phyloP scores from a whole-genome alignment of 768 basidiomycete genomes.

The Mycena latifolia region DNA sequence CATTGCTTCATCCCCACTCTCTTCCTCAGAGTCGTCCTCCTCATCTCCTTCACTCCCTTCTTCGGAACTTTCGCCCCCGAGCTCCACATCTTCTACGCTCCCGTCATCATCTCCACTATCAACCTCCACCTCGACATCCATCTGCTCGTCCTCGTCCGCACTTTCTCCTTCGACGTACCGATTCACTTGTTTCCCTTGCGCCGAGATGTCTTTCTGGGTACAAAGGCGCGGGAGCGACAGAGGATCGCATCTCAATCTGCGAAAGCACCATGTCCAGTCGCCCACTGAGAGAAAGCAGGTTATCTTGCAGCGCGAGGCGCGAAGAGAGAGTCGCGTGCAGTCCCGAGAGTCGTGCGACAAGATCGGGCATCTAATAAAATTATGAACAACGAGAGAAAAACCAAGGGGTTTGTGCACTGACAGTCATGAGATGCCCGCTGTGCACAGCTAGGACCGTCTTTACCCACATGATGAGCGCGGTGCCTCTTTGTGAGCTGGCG shows the following conservation, averaged over 20 bases:
- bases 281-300: constrained; percentile 87
- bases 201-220: constrained; percentile 52
- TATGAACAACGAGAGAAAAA: constrained; percentile 17
- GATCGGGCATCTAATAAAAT: constrained; percentile 83
- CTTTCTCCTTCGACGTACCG: constrained; percentile 88
- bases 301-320: constrained; percentile 86
- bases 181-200: constrained; percentile 52
- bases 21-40: constrained; percentile 56
- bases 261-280: constrained; percentile 94
- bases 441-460: constrained; percentile 88
- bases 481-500: constrained; percentile 83
- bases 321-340: constrained; percentile 86
- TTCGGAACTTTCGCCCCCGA: constrained; percentile 72
- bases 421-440: constrained; percentile 94
- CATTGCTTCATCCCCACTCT: constrained; percentile 37
- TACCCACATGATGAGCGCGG: constrained; percentile 79
- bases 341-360: constrained; percentile 88
- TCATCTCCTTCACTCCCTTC: constrained; percentile 62
- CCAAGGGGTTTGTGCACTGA: constrained; percentile 55
- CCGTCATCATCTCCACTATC: constrained; percentile 78
- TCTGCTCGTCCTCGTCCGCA: constrained; percentile 70
- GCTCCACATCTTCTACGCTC: constrained; percentile 83
- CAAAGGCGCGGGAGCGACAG: constrained; percentile 72
- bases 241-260: constrained; percentile 91
- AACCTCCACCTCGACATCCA: constrained; percentile 70